phyloP scores from a whole-genome alignment of 495 filamentous ascomycete species.

The Annulohypoxylon bovei region DNA sequence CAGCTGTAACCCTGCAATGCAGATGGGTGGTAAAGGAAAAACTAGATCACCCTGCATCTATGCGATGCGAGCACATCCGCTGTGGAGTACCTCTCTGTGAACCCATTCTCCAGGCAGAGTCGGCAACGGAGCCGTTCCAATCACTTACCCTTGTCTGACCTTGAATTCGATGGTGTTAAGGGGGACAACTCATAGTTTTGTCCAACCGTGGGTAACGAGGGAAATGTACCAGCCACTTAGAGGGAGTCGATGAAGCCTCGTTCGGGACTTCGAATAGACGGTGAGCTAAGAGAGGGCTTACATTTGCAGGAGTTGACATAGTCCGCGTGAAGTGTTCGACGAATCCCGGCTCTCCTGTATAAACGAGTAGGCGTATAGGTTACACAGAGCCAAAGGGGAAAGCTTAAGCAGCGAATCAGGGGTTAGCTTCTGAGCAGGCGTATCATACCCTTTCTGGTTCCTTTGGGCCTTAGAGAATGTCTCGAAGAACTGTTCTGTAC shows the following conservation, averaged over 20 bases:
- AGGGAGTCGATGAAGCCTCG: conserved; percentile 33
- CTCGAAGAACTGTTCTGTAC: conserved; percentile 35
- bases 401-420: conserved; percentile 16
- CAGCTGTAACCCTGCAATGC: conserved; percentile 40
- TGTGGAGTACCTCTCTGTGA: conserved; percentile 41
- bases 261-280: conserved; percentile 28
- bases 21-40: conserved; percentile 35
- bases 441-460: conserved; percentile 4
- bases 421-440: neutral
- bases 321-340: conserved; percentile 10
- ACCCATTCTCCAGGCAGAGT: conserved; percentile 43
- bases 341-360: conserved; percentile 25
- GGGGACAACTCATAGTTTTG: conserved; percentile 44
- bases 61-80: conserved; percentile 46
- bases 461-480: neutral
- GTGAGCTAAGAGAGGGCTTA: conserved; percentile 24
- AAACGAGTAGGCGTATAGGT: conserved; percentile 16
- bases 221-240: conserved; percentile 24
- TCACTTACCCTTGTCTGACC: conserved; percentile 39
- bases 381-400: conserved; percentile 14
- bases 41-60: conserved; percentile 44
- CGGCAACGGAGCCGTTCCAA: conserved; percentile 45
- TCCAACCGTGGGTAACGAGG: conserved; percentile 37
- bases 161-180: conserved; percentile 35
- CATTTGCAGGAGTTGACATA: conserved; percentile 21